Evolutionary conservation across 805 yeast genomes (phyloP), one percentile per base, ranked within the genome.

Genomic region (Ogataea siamensis): DNA sequence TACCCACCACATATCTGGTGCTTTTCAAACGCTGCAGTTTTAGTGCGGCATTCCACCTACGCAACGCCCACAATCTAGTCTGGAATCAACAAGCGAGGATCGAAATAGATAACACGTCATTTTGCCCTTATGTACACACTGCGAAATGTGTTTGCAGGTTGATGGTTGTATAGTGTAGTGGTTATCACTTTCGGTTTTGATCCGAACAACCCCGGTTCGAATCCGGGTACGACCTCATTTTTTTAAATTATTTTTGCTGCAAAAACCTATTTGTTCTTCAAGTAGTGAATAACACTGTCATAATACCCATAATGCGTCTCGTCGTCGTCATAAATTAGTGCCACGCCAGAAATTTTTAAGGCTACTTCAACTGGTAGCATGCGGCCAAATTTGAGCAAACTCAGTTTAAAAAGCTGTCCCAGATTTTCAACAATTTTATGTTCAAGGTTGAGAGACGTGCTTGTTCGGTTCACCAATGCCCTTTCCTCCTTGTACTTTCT

Each of bases 201-300:
- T 78, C 84, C 84, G 75, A 63, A 69, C 78, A 76, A 78, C 84
- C 83, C 83, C 83, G 77, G 84, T 78, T 78, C 85, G 84, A 78
- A 76, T 76, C 84, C 84, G 84, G 84, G 84, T 74, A 75, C 74
- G 85, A 77, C 83, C 84, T 78, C 44, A 45, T 40, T 50, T 51
- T 53, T 53, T 42, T 22, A 2, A 12, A n/a, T 12, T 7, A 2
- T 34, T 16, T 34, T n/a, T n/a, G n/a, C n/a, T n/a, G n/a, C n/a
- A n/a, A n/a, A n/a, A n/a, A 31, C 27, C 18, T 21, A 12, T 14
- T 21, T 36, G 5, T 37, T 28, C 12, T 42, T 45, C 12, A 47
- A 20, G 25, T 32, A 52, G 36, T 40, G 37, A 3, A 51, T 51
- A 5, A 56, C 23, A 23, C 59, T 56, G n/a, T 54, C 55, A 36